phyloP scores from a whole-genome alignment of 192 early-diverging fungal genomes.

The Coemansia reversa region DNA sequence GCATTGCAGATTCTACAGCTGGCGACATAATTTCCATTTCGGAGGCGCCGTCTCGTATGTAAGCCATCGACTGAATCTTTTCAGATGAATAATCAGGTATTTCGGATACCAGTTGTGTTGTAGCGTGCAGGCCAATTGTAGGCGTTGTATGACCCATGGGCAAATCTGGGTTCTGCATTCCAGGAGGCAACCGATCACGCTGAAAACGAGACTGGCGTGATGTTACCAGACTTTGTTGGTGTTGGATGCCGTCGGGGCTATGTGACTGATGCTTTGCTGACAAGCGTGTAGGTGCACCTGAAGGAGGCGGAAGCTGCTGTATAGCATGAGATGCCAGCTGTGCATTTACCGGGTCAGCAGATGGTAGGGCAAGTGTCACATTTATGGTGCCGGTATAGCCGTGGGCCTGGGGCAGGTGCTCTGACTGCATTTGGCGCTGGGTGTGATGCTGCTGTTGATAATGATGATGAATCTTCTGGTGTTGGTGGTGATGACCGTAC shows the following conservation, averaged over 20 bases:
- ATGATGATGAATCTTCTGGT: slow-evolving; percentile 13
- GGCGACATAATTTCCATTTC: slow-evolving; percentile 7
- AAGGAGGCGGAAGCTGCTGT: not conserved
- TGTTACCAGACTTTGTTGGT: not conserved
- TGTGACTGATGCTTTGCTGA: slow-evolving; percentile 6
- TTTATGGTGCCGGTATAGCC: not conserved
- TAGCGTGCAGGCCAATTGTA: not conserved
- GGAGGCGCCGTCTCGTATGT: slow-evolving; percentile 5
- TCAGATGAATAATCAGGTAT: not conserved
- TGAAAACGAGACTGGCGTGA: slow-evolving; percentile 8
- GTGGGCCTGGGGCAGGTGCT: slow-evolving; percentile 2
- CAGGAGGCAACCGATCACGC: slow-evolving; percentile 24
- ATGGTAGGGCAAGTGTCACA: not conserved
- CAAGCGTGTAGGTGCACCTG: not conserved
- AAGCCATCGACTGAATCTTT: not conserved
- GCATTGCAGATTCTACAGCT: slow-evolving; percentile 2
- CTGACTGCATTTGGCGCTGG: slow-evolving; percentile 13
- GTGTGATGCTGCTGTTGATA: slow-evolving; percentile 18
- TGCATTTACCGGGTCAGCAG: not conserved
- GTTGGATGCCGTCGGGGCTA: slow-evolving; percentile 8
- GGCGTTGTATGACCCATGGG: slow-evolving; percentile 9
- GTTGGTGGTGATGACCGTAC: slow-evolving; percentile 5
- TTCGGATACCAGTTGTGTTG: not conserved
- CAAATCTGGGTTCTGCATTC: slow-evolving; percentile 3
- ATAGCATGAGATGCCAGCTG: not conserved